These are phyloP conservation scores for Claviceps digitariae DNA, from an alignment of 2,329 filamentous ascomycete species.

Conservation along the genomic window DNA sequence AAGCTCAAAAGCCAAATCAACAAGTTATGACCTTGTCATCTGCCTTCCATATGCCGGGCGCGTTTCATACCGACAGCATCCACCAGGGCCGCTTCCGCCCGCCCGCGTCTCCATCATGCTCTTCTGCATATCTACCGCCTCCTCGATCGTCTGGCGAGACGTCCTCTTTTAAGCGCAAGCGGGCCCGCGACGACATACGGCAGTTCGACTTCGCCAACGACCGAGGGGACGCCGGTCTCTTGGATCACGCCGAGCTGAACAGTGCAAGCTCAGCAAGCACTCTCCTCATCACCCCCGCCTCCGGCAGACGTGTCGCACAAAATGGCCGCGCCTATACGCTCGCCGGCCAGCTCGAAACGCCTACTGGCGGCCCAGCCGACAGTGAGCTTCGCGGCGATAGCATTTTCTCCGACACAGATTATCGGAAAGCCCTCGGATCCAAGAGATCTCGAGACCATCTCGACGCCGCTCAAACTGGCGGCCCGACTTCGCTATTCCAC, in stretches of 20 bases:
- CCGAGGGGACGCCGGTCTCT: background rate
- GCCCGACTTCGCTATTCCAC: slow-evolving; percentile 20
- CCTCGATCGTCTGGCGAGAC: slow-evolving; percentile 11
- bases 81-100: slow-evolving; percentile 35
- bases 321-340: slow-evolving; percentile 27
- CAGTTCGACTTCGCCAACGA: background rate
- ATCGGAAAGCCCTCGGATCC: slow-evolving; percentile 37
- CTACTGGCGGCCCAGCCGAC: slow-evolving; percentile 19
- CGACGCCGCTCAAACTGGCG: slow-evolving; percentile 19
- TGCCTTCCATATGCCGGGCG: slow-evolving; percentile 23
- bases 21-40: slow-evolving; percentile 3
- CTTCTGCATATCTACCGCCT: slow-evolving; percentile 24
- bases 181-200: slow-evolving; percentile 17
- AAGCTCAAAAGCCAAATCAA: background rate
- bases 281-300: slow-evolving; percentile 2
- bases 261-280: slow-evolving; percentile 1
- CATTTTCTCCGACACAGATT: slow-evolving; percentile 43
- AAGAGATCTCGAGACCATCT: slow-evolving; percentile 25
- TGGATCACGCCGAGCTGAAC: background rate
- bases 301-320: slow-evolving; percentile 1
- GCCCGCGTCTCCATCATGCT: slow-evolving; percentile 27
- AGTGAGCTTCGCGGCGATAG: slow-evolving; percentile 34
- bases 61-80: slow-evolving; percentile 22
- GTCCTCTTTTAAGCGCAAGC: slow-evolving; percentile 31
- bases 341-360: slow-evolving; percentile 40